Conservation (phyloP, 768 basidiomycete species). For the Termitomyces heimii region DNA sequence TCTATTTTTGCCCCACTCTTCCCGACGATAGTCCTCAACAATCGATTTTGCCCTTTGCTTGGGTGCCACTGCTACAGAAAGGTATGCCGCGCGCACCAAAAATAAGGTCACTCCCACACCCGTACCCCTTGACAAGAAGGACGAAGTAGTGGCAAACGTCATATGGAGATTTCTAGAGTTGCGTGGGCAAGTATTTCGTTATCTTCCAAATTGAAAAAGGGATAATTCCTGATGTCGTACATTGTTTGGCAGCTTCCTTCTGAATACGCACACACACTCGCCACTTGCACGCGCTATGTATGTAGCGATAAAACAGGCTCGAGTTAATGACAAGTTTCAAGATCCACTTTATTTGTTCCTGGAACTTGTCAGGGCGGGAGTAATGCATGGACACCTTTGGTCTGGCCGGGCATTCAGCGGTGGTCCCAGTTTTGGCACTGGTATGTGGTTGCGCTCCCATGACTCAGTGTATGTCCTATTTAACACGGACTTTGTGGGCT, state of each 20-base stretch:
- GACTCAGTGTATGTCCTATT: constrained; percentile 11
- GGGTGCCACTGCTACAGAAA: constrained; percentile 81
- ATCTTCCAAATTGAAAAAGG: background rate
- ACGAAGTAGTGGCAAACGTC: constrained; percentile 96
- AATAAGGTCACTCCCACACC: constrained; percentile 40
- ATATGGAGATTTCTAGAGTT: constrained; percentile 98
- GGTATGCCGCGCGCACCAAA: constrained; percentile 78
- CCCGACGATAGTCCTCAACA: constrained; percentile 72
- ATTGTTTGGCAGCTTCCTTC: constrained; percentile 60
- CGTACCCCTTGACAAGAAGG: constrained; percentile 83
- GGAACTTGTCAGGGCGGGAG: constrained; percentile 93
- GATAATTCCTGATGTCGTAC: constrained; percentile 6
- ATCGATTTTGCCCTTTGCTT: constrained; percentile 95
- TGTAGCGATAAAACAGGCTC: constrained; percentile 67
- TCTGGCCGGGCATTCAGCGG: constrained; percentile 85
- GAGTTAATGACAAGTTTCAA: constrained; percentile 97
- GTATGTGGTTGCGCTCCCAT: constrained; percentile 42
- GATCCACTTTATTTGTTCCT: constrained; percentile 93
- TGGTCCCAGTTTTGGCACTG: constrained; percentile 91
- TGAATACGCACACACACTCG: constrained; percentile 85
- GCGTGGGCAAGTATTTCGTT: constrained; percentile 27
- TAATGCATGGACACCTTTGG: constrained; percentile 93
- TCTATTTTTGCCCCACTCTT: constrained; percentile 9
- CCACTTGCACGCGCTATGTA: constrained; percentile 90
- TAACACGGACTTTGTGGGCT: constrained; percentile 15